Evolutionary conservation across 805 yeast genomes (phyloP), one percentile per base, ranked within the genome.

Genomic region (Cyberlindnera euphorbiiphila): DNA sequence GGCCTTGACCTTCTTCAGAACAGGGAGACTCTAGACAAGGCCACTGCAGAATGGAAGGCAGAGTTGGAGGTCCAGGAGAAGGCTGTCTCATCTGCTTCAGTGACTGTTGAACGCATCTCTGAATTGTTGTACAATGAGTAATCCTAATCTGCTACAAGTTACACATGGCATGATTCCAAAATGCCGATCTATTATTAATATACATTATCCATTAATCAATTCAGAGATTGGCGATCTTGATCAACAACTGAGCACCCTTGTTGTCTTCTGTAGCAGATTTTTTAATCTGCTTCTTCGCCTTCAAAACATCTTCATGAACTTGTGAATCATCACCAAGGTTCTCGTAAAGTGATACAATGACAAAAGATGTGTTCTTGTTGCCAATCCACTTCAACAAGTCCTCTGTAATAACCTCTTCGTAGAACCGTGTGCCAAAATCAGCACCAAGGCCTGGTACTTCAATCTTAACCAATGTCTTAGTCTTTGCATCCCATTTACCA

Each of bases 271-370:
- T 60, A 4, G 57, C 62, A 39, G 67, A 68, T 18, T 69, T 48
- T 52, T 63, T 53, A 51, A 69, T 63, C 18, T 62, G 56, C 46
- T 72, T 74, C 53, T 69, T 66, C 32, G 67, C 51, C 41, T 69
- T 67, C 59, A 73, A 74, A 52, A 89, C 64, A 20, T 67, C 71
- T 54, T 76, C 71, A 41, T 66, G 53, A 47, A 84, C 76, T 21
- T 62, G 57, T 41, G 72, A 65, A 28, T 72, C 69, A 31, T 67
- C 63, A 34, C 64, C 65, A 51, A 83, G 67, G 20, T 72, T 72
- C 62, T 91, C 97, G 50, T 69, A 73, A n/a, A 87, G 62, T 1
- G 95, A 76, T 34, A 86, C 89, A 37, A 89, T 68, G 13, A 86
- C 85, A 56, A 91, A 91, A 13, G 95, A 77, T 27, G 93, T 85